Percentiles rank a stretch among this genome's conserved stretches.
These are phyloP conservation scores for Talaromyces albobiverticillius DNA, from an alignment of 2,329 filamentous ascomycete species.

Conservation along the genomic window DNA sequence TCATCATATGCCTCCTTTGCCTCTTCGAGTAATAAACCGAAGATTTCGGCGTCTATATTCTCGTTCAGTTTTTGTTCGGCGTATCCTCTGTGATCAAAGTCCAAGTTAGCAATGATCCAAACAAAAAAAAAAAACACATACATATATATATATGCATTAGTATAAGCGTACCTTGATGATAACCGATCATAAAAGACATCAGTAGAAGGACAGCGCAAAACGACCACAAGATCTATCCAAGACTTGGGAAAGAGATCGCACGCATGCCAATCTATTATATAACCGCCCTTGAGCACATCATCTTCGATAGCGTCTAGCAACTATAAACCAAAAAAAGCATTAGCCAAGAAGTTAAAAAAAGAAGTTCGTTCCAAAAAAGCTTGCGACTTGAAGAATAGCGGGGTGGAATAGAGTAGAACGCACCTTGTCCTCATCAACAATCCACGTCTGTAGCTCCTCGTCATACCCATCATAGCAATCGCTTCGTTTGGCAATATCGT, in stretches of 20 bases:
- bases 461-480: conserved; percentile 85
- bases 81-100: conserved; percentile 62
- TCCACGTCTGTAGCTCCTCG: conserved; percentile 79
- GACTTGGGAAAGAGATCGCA: conserved; percentile 91
- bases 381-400: not conserved
- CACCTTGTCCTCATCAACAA: conserved; percentile 96
- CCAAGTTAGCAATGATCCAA: not conserved
- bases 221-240: conserved; percentile 94
- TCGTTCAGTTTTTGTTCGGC: conserved; percentile 85
- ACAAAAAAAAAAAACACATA: no score
- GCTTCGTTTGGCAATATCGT: conserved; percentile 85
- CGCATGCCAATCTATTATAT: conserved; percentile 95
- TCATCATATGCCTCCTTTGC: conserved; percentile 81
- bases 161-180: conserved; percentile 57
- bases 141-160: not conserved
- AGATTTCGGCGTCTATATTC: conserved; percentile 96
- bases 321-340: conserved; percentile 28
- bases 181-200: conserved; percentile 81
- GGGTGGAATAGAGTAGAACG: conserved; percentile 17
- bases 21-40: conserved; percentile 90
- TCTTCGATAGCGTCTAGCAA: conserved; percentile 86
- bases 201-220: conserved; percentile 74
- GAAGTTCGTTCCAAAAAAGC: not conserved
- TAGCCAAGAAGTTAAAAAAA: conserved; percentile 11
- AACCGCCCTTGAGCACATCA: conserved; percentile 73